These are phyloP conservation scores for Torulaspora globosa DNA, from an alignment of 1,139 yeast species.

Conservation along the genomic window DNA sequence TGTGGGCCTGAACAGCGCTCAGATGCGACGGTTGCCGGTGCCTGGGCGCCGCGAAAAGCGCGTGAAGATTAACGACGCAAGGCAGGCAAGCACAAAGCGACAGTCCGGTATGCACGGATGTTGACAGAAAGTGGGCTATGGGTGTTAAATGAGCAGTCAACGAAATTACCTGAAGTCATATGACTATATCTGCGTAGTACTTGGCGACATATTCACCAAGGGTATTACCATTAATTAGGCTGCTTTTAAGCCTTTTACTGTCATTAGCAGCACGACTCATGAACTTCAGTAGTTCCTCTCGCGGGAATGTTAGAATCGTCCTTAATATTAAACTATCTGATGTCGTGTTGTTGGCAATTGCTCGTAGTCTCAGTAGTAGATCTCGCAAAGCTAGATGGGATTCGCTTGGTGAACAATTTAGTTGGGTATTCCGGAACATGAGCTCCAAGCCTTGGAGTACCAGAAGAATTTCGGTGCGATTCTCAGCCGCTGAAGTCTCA, in stretches of 20 bases:
- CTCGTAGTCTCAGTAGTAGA: conserved; percentile 24
- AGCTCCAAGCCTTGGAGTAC: conserved; percentile 30
- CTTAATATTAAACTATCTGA: conserved; percentile 11
- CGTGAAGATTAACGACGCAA: background rate
- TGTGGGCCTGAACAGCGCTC: no score
- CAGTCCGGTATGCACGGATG: background rate
- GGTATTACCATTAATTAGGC: conserved; percentile 21
- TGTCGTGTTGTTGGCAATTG: conserved; percentile 18
- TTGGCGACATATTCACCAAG: conserved; percentile 27
- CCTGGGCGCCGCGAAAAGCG: background rate
- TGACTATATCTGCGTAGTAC: conserved; percentile 25
- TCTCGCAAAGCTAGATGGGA: conserved; percentile 27
- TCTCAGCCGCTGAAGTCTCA: background rate
- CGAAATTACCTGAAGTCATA: background rate
- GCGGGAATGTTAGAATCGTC: conserved; percentile 18
- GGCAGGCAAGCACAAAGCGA: background rate
- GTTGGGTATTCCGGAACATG: conserved; percentile 30
- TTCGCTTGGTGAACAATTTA: conserved; percentile 17
- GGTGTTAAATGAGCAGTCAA: background rate
- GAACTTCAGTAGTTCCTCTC: conserved; percentile 13
- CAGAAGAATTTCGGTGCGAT: conserved; percentile 14
- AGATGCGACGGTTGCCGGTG: no score
- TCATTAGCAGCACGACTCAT: conserved; percentile 3
- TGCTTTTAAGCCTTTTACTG: conserved; percentile 11
- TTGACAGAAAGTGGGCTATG: background rate